Percentiles rank a stretch among this genome's conserved stretches.
These are phyloP conservation scores for Santalum album DNA, from an alignment of 164 flowering plant genomes.

Conservation along the genomic window DNA sequence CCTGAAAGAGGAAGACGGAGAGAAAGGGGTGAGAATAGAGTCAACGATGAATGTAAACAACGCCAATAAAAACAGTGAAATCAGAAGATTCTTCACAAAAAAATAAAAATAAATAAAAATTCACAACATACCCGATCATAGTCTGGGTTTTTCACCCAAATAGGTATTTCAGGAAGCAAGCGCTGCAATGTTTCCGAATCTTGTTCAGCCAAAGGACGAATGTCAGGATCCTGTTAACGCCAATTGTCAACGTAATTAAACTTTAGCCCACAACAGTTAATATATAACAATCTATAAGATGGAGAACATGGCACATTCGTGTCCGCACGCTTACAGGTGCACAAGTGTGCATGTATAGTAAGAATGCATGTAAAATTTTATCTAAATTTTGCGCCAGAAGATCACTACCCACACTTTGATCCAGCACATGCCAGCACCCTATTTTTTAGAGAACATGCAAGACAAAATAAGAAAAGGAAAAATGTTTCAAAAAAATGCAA, in stretches of 20 bases:
- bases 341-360: too few relatives aligned
- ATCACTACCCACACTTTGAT: not conserved
- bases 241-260: not conserved
- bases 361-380: too few relatives aligned
- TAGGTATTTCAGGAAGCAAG: constrained; percentile 2
- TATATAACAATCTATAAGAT: too few relatives aligned
- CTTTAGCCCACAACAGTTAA: not conserved
- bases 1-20: not conserved
- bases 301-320: too few relatives aligned
- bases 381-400: too few relatives aligned
- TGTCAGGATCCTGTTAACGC: not conserved
- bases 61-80: not conserved
- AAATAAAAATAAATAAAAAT: too few relatives aligned
- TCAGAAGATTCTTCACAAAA: not conserved
- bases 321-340: too few relatives aligned
- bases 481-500: too few relatives aligned
- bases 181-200: not conserved
- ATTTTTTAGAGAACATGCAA: not conserved
- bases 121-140: constrained; percentile 1
- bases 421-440: not conserved
- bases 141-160: constrained; percentile 5
- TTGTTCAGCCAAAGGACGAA: constrained; percentile 3
- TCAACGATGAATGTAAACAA: not conserved
- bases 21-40: not conserved
- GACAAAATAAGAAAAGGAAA: not conserved